Conservation (phyloP, 495 filamentous ascomycete genomes). For the Podospora sp. region DNA sequence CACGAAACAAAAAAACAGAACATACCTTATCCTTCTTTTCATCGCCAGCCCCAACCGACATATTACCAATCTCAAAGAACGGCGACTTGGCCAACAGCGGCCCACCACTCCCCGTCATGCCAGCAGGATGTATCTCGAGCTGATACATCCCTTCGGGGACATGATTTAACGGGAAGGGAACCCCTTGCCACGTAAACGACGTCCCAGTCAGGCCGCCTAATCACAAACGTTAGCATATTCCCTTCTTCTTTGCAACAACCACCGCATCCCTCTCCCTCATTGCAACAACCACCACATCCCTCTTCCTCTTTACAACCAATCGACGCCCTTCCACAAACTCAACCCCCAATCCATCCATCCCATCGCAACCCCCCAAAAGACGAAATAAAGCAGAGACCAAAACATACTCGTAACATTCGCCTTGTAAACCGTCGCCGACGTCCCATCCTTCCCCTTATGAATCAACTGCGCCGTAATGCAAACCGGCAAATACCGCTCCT, state of each 20-base stretch:
- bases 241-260: conserved; percentile 24
- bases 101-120: conserved; percentile 17
- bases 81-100: conserved; percentile 32
- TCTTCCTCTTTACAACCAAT: too few species aligned
- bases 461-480: conserved; percentile 37
- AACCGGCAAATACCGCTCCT: conserved; percentile 34
- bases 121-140: conserved; percentile 38
- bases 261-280: background rate
- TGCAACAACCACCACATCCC: too few species aligned
- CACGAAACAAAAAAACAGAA: background rate
- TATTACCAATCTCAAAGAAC: conserved; percentile 26
- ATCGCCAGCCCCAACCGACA: background rate
- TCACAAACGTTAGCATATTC: background rate
- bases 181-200: conserved; percentile 39
- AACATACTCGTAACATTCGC: conserved; percentile 39
- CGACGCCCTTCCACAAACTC: too few species aligned
- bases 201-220: conserved; percentile 35
- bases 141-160: conserved; percentile 41
- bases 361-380: background rate
- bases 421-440: conserved; percentile 34
- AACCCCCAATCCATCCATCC: background rate
- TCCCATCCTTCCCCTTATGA: conserved; percentile 36
- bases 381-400: background rate
- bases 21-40: background rate
- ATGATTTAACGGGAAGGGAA: conserved; percentile 45